Percentiles rank a stretch among this genome's conserved stretches.
These are phyloP conservation scores for Kernera saxatilis DNA, from an alignment of 345 rosid species.

Conservation along the genomic window DNA sequence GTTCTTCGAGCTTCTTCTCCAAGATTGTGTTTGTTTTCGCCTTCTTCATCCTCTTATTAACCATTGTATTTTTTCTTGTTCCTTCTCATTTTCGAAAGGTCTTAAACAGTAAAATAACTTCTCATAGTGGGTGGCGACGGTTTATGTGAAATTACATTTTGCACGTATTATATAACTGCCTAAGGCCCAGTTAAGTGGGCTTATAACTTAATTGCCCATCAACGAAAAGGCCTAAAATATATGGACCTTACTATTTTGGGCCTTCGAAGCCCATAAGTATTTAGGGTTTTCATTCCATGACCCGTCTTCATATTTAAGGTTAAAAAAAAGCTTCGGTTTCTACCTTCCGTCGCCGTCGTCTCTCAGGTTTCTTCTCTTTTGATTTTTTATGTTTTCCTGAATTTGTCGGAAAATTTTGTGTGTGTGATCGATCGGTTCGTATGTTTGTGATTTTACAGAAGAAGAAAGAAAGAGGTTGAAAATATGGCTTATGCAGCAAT, in stretches of 20 bases:
- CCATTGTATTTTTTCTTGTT: neutral
- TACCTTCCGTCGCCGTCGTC: neutral
- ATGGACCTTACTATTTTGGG: no score
- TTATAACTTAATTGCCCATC: neutral
- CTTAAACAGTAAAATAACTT: neutral
- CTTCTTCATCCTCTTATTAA: neutral
- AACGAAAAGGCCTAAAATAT: no score
- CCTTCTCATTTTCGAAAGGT: neutral
- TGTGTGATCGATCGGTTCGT: neutral
- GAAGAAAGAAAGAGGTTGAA: neutral
- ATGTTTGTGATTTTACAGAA: neutral
- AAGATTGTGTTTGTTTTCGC: neutral
- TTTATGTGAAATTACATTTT: neutral
- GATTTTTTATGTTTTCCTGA: neutral
- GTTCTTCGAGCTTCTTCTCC: constrained; percentile 28
- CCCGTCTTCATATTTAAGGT: neutral
- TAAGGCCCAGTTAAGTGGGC: neutral
- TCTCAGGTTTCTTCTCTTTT: neutral
- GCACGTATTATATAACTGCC: neutral
- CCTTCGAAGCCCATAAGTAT: neutral
- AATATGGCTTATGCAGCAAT: constrained; percentile 47
- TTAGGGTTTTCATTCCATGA: neutral
- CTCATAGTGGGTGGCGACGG: constrained; percentile 1
- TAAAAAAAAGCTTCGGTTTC: neutral
- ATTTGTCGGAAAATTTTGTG: neutral